phyloP scores from a whole-genome alignment of 2,329 filamentous ascomycete species.

The Endoconidiophora polonica region DNA sequence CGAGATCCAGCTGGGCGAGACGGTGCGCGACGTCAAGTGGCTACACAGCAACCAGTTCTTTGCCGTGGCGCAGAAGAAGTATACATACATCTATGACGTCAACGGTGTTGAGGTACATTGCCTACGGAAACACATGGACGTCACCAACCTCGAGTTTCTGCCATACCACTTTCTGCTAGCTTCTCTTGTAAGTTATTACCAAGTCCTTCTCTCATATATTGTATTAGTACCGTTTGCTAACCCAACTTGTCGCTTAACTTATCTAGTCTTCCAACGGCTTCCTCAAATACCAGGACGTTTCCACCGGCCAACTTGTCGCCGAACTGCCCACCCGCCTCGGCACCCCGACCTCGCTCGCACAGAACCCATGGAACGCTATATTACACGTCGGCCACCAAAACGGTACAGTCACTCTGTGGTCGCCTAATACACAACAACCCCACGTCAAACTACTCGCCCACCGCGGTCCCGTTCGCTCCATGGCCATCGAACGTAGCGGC shows the following conservation, averaged over 20 bases:
- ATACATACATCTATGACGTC: constrained; percentile 90
- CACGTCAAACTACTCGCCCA: constrained; percentile 86
- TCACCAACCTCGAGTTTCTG: constrained; percentile 85
- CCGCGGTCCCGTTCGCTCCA: constrained; percentile 67
- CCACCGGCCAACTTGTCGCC: constrained; percentile 73
- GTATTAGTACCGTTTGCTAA: constrained; percentile 14
- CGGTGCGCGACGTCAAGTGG: constrained; percentile 76
- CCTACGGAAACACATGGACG: constrained; percentile 76
- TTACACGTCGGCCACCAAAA: constrained; percentile 90
- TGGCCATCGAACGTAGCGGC: constrained; percentile 77
- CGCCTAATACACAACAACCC: constrained; percentile 71
- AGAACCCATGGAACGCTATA: constrained; percentile 86
- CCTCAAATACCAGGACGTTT: constrained; percentile 88
- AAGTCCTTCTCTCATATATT: background rate
- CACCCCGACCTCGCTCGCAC: constrained; percentile 63
- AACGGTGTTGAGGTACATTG: constrained; percentile 86
- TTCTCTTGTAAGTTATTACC: constrained; percentile 47
- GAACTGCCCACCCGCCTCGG: constrained; percentile 77
- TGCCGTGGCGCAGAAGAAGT: constrained; percentile 89
- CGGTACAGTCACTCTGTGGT: constrained; percentile 88
- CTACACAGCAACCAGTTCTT: constrained; percentile 91
- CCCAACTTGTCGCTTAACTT: background rate
- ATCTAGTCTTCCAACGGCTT: constrained; percentile 60
- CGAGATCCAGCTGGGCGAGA: constrained; percentile 82
- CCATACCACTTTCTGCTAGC: constrained; percentile 91